Evolutionary conservation across 495 filamentous ascomycete species (phyloP), one percentile per base, ranked within the genome.

Genomic region (Collariella sp.): DNA sequence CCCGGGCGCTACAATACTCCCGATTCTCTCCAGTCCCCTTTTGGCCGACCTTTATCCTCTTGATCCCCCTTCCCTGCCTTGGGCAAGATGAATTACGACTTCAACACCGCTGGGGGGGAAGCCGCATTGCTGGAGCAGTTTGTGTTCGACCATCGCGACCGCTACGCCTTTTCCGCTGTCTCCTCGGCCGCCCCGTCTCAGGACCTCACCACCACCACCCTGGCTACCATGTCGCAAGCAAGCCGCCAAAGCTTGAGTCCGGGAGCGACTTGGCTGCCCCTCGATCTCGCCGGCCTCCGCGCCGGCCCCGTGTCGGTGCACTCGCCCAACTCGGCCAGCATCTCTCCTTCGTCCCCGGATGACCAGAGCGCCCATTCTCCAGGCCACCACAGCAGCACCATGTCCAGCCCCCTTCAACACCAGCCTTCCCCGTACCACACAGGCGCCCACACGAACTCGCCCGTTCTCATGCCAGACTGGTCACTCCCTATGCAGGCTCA

Each of bases 31-130:
- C 65, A 63, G 58, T 54, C 62, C 62, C 51, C 59, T 61, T 46
- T 44, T 54, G 50, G 45, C 50, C 58, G 34, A 22, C 55, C 49
- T 54, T 54, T 51, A 51, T 59, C 52, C 49, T 45, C 44, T 54
- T 54, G 55, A 42, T 57, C 50, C 52, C 53, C 51, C 51, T 59
- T 57, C 46, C 44, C 48, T 51, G 59, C 53, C 44, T 56, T 51
- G 47, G 65, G 65, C 62, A 77, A 54, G 62, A 81, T 81, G 78
- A 74, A 73, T 69, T 76, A 73, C 70, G 74, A 79, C 65, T 80
- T 76, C 74, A 72, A 73, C 68, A 62, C 72, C 62, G 66, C 69
- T 59, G 74, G 68, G 64, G 73, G 73, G 68, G 74, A 72, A 35
- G 67, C 69, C 57, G 76, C 70, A 56, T 67, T 80, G 62, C 60